Percentiles rank a stretch among this genome's conserved stretches.
phyloP scores from a whole-genome alignment of 148 eudicot species.

The Rhododendron kiyosumense region DNA sequence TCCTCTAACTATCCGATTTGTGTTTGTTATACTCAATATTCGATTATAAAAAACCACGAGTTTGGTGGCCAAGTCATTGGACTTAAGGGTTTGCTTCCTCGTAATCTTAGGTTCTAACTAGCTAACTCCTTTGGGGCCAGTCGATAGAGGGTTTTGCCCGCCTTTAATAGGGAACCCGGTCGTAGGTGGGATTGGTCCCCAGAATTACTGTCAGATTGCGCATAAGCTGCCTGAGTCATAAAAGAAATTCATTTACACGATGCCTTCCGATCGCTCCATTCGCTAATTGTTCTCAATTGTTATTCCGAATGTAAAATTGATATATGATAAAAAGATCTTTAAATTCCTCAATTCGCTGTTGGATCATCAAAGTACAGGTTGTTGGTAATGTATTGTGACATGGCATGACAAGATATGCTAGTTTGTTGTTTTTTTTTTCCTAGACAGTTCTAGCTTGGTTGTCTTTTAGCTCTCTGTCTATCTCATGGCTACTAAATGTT shows the following conservation, averaged over 20 bases:
- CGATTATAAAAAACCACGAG: background rate
- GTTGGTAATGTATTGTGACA: background rate
- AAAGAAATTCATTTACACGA: background rate
- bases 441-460: too few species aligned
- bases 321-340: background rate
- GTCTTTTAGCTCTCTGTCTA: too few species aligned
- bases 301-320: background rate
- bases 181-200: background rate
- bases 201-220: background rate
- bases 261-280: background rate
- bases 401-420: background rate
- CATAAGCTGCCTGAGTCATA: background rate
- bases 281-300: background rate
- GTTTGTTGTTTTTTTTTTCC: background rate
- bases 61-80: background rate
- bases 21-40: background rate
- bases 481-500: too few species aligned
- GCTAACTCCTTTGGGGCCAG: background rate
- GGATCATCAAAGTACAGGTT: background rate
- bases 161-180: background rate
- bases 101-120: background rate
- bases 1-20: background rate
- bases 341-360: background rate
- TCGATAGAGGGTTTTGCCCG: background rate
- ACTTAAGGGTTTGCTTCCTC: too few species aligned